Evolutionary conservation across 1,284 basidiomycete species (phyloP).

Genomic region (Cystobasidium pallidum): DNA sequence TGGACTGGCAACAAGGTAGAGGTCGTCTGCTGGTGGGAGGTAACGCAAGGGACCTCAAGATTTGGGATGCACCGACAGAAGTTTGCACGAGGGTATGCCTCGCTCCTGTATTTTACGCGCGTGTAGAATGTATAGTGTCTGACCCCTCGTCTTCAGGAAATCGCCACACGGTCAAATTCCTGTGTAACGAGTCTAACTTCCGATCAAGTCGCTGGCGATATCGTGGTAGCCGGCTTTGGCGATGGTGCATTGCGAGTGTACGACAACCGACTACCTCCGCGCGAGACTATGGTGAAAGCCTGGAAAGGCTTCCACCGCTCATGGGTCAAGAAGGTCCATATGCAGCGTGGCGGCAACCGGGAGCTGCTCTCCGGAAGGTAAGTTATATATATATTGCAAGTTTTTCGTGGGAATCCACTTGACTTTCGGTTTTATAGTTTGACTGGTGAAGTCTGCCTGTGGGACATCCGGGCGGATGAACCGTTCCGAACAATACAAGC

Average conservation of each 20-base stretch:
- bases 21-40: constrained; percentile 87
- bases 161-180: constrained; percentile 86
- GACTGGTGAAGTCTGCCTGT: constrained; percentile 87
- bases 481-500: constrained; percentile 70
- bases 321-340: constrained; percentile 89
- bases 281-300: constrained; percentile 78
- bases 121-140: constrained; percentile 26
- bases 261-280: constrained; percentile 83
- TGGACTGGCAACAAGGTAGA: constrained; percentile 90
- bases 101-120: too few species aligned
- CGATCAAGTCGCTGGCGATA: constrained; percentile 75
- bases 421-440: constrained; percentile 62
- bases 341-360: constrained; percentile 72
- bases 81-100: constrained; percentile 71
- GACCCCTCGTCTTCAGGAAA: constrained; percentile 63
- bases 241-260: constrained; percentile 90
- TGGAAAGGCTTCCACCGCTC: constrained; percentile 75
- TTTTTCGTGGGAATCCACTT: background rate
- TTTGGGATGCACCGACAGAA: constrained; percentile 96
- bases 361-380: constrained; percentile 90
- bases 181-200: constrained; percentile 84
- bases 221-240: constrained; percentile 88
- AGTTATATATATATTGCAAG: constrained; percentile 47
- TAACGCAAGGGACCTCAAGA: constrained; percentile 82
- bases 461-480: constrained; percentile 80